Evolutionary conservation across 2,329 filamentous ascomycete genomes (phyloP).

Genomic region (Aureobasidium sp.): DNA sequence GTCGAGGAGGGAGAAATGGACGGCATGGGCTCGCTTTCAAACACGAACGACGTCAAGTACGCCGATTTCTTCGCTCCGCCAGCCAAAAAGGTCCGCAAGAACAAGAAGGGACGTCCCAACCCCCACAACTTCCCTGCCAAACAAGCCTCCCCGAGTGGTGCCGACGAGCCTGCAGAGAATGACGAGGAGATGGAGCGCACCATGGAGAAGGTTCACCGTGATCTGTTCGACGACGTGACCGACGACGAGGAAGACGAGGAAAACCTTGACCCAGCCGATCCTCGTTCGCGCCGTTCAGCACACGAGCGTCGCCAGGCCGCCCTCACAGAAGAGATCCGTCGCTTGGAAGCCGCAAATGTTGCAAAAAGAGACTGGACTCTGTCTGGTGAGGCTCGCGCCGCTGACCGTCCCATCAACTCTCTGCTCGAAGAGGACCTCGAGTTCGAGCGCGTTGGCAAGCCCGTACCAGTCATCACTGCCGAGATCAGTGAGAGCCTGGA

Average conservation of each 20-base stretch:
- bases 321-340: conserved; percentile 81
- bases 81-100: conserved; percentile 52
- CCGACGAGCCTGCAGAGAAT: conserved; percentile 36
- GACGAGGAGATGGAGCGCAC: conserved; percentile 70
- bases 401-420: conserved; percentile 80
- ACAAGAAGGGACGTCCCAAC: conserved; percentile 50
- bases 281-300: conserved; percentile 67
- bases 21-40: conserved; percentile 50
- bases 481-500: conserved; percentile 89
- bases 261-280: conserved; percentile 57
- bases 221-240: conserved; percentile 80
- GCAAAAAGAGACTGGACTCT: conserved; percentile 88
- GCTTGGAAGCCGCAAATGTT: conserved; percentile 80
- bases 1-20: conserved; percentile 51
- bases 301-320: conserved; percentile 84
- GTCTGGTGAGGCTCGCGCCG: conserved; percentile 76
- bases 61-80: conserved; percentile 90
- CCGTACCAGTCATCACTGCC: conserved; percentile 85
- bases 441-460: conserved; percentile 92
- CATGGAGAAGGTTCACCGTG: conserved; percentile 79
- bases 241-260: conserved; percentile 57
- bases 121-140: conserved; percentile 41
- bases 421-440: conserved; percentile 91
- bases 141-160: conserved; percentile 32
- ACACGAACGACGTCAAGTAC: conserved; percentile 86